Base-by-base conservation (phyloP, 768 basidiomycete genomes). In the Kondoa subrosea region DNA sequence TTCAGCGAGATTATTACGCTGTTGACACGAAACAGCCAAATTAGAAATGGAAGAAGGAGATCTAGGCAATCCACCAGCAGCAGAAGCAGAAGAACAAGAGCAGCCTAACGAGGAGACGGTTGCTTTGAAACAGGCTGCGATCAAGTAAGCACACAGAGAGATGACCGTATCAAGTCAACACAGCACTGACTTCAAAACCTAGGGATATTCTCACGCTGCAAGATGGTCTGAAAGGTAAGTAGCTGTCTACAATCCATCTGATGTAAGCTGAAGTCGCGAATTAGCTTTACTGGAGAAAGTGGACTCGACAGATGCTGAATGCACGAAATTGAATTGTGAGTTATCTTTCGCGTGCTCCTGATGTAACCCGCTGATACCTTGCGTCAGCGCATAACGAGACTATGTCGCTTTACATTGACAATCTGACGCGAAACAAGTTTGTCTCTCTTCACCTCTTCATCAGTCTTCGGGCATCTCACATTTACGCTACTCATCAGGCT, bases 361-460 rank as follows among this genome's bases (percentile, higher is more conserved):
- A 8, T n/a, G n/a, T n/a, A n/a, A n/a, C 61, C 16, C 34, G 27
- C 30, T 31, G 30, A 16, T 16, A 27, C 3, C 34, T 31, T 27
- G 29, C 34, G 14, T 32, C 30, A 63, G 61, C 61, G 16, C 30
- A 63, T 32, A 63, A 63, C 61, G 61, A 63, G 30, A 63, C 30
- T 27, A 63, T 63, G 61, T 27, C 61, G 15, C 27, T 33, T 8
- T 63, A 63, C n/a, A 33, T 63, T 12, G 61, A 63, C 61, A 63
- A 63, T 32, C 33, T 63, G 61, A 63, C 61, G 16, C 61, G 61
- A 17, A 63, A 63, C 30, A 63, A 63, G 61, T 32, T 14, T 14
- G 61, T 63, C 14, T 30, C 61, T 59, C 29, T 59, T 15, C 58
- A 15, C 14, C 25, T 14, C 4, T 27, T 59, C 29, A 27, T 31